Percentiles rank a stretch among this genome's conserved stretches.
Conservation (phyloP, 2,329 filamentous ascomycete genomes). For the Daldinia eschscholtzii region DNA sequence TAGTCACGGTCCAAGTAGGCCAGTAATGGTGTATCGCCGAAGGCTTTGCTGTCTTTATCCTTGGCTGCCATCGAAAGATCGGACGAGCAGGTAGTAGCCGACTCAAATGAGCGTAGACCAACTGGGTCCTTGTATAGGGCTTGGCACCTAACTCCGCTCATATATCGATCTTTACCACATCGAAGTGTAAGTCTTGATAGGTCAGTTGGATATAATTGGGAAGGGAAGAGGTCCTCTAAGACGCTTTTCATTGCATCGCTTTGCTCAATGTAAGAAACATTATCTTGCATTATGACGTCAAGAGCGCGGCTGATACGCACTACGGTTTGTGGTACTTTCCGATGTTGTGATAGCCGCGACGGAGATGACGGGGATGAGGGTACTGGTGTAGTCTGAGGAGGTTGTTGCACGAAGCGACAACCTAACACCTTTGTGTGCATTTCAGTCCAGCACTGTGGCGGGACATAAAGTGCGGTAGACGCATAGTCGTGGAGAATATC, state of each 20-base stretch:
- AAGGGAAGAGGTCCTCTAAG: conserved; percentile 60
- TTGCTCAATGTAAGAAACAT: conserved; percentile 53
- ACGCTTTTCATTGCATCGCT: conserved; percentile 59
- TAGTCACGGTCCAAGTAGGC: conserved; percentile 64
- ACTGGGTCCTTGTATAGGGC: conserved; percentile 62
- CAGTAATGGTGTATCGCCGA: conserved; percentile 54
- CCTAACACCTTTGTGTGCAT: conserved; percentile 62
- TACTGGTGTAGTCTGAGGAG: conserved; percentile 58
- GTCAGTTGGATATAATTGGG: conserved; percentile 47
- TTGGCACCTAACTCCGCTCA: conserved; percentile 61
- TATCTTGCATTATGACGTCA: conserved; percentile 57
- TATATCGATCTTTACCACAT: conserved; percentile 62
- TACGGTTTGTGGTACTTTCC: conserved; percentile 58
- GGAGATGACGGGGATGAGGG: conserved; percentile 54
- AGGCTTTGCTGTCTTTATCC: conserved; percentile 39
- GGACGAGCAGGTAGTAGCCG: conserved; percentile 54
- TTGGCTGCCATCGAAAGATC: conserved; percentile 38
- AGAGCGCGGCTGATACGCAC: conserved; percentile 59
- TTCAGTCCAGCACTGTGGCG: conserved; percentile 69
- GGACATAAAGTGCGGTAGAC: conserved; percentile 62
- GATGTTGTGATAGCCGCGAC: conserved; percentile 51
- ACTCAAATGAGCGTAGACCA: conserved; percentile 52
- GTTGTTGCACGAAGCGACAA: conserved; percentile 60
- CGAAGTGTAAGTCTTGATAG: conserved; percentile 61
- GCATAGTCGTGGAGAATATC: conserved; percentile 64